Evolutionary conservation across 1,139 yeast species (phyloP).

Genomic region (Saccharomyces hybrid): DNA sequence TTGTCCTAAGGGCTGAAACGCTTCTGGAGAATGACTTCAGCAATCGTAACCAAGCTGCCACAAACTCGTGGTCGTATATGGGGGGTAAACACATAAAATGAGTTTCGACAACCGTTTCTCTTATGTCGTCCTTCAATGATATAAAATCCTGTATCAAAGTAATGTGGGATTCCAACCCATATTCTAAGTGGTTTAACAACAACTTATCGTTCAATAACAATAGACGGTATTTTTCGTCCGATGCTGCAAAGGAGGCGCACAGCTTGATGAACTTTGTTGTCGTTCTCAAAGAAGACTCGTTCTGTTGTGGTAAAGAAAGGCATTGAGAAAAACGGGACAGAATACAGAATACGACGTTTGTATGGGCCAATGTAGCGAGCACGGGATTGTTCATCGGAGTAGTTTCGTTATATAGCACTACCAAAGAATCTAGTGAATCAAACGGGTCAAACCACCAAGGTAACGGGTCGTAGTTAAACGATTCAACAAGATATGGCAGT

Average conservation of each 20-base stretch:
- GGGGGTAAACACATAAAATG: slow-evolving; percentile 15
- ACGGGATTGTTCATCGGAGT: slow-evolving; percentile 26
- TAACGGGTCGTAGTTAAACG: slow-evolving; percentile 20
- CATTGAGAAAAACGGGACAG: slow-evolving; percentile 21
- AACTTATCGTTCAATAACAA: slow-evolving; percentile 19
- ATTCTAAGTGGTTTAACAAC: slow-evolving; percentile 20
- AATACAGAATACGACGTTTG: slow-evolving; percentile 23
- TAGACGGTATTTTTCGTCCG: slow-evolving; percentile 25
- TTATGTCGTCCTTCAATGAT: slow-evolving; percentile 9
- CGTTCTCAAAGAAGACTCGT: slow-evolving; percentile 13
- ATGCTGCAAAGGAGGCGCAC: slow-evolving; percentile 25
- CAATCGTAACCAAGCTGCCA: slow-evolving; percentile 33
- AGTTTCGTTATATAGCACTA: slow-evolving; percentile 21
- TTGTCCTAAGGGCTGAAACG: slow-evolving; percentile 59
- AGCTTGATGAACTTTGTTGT: slow-evolving; percentile 21
- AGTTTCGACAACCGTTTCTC: not conserved
- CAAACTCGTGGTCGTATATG: slow-evolving; percentile 21
- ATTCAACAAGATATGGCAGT: slow-evolving; percentile 24
- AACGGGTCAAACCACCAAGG: slow-evolving; percentile 32
- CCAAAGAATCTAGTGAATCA: slow-evolving; percentile 16
- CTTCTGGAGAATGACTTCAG: slow-evolving; percentile 70
- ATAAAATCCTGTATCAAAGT: slow-evolving; percentile 19
- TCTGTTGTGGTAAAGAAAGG: slow-evolving; percentile 16
- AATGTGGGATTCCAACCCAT: slow-evolving; percentile 21
- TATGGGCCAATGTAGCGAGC: slow-evolving; percentile 17